A percentile compares a stretch with the other conserved stretches of the same genome.
Conservation (phyloP, 106 monocot species). For the Ottelia alismoides region DNA sequence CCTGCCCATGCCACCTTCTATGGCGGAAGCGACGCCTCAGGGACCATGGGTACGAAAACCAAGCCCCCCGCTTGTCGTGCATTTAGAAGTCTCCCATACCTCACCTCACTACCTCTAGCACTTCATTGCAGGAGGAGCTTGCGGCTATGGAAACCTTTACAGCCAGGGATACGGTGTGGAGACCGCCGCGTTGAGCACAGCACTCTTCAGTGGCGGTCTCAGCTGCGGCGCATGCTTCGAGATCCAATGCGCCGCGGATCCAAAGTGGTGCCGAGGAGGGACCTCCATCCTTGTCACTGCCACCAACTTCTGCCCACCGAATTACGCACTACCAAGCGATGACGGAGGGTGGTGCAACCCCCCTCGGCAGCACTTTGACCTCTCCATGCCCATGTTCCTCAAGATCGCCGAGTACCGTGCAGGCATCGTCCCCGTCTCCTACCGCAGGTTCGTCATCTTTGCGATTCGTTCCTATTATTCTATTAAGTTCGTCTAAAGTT, state of each 20-base stretch:
- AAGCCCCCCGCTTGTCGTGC: not conserved
- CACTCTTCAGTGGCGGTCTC: constrained; percentile 13
- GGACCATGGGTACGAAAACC: not conserved
- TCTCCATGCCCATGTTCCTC: constrained; percentile 17
- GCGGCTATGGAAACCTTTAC: constrained; percentile 16
- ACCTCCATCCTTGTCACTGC: constrained; percentile 17
- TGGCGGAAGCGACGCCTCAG: not conserved
- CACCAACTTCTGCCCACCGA: constrained; percentile 21
- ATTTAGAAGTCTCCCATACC: too few relatives aligned
- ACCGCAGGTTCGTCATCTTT: too few relatives aligned
- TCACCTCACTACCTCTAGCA: not conserved
- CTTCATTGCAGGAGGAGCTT: constrained; percentile 15
- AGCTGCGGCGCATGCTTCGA: constrained; percentile 18
- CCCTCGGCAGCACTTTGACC: constrained; percentile 17
- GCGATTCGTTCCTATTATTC: too few relatives aligned
- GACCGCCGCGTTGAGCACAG: constrained; percentile 20
- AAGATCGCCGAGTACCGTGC: constrained; percentile 17
- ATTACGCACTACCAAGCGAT: constrained; percentile 10
- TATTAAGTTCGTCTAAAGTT: too few relatives aligned
- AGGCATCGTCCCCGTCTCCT: constrained; percentile 13
- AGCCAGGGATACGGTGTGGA: constrained; percentile 16
- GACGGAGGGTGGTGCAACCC: constrained; percentile 22
- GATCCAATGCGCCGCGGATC: constrained; percentile 12
- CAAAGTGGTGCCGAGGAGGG: constrained; percentile 11
- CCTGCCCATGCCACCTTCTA: constrained; percentile 2